phyloP scores from a whole-genome alignment of 1,284 basidiomycete species.

The Naganishia sp. region DNA sequence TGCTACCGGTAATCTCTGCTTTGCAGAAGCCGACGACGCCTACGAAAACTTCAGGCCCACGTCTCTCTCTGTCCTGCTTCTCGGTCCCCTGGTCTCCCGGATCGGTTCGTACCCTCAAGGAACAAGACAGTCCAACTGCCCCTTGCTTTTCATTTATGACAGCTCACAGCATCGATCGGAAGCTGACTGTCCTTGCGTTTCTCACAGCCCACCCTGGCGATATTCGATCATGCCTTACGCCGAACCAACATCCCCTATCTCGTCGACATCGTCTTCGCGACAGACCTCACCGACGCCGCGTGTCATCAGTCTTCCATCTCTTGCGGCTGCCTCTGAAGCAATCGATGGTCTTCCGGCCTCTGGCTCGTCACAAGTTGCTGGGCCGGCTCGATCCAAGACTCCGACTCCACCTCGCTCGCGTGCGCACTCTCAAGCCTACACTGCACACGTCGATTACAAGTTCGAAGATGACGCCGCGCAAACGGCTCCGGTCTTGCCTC shows the following conservation, averaged over 20 bases:
- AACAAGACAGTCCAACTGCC: background rate
- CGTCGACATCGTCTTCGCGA: slow-evolving; percentile 41
- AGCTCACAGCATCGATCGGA: background rate
- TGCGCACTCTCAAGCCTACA: slow-evolving; percentile 7
- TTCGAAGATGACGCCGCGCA: slow-evolving; percentile 2
- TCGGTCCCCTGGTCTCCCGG: slow-evolving; percentile 1
- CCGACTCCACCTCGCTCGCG: slow-evolving; percentile 21
- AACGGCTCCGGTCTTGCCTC: slow-evolving; percentile 15
- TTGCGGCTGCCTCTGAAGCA: slow-evolving; percentile 11
- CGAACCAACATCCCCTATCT: slow-evolving; percentile 43
- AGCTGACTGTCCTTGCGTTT: slow-evolving; percentile 5
- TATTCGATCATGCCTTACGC: slow-evolving; percentile 50
- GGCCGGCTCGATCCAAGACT: slow-evolving; percentile 9
- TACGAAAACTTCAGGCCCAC: too few species aligned
- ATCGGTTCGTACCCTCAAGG: background rate
- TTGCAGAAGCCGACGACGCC: too few species aligned
- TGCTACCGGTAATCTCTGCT: too few species aligned
- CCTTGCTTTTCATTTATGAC: background rate
- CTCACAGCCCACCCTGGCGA: background rate
- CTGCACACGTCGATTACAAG: slow-evolving; percentile 16
- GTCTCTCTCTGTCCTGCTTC: too few species aligned
- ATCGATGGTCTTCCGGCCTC: slow-evolving; percentile 17
- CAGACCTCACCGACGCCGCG: slow-evolving; percentile 1
- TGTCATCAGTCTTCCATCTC: slow-evolving; percentile 15
- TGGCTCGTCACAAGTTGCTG: background rate